phyloP scores from a whole-genome alignment of 2,329 filamentous ascomycete species.

The Talaromyces piceae region DNA sequence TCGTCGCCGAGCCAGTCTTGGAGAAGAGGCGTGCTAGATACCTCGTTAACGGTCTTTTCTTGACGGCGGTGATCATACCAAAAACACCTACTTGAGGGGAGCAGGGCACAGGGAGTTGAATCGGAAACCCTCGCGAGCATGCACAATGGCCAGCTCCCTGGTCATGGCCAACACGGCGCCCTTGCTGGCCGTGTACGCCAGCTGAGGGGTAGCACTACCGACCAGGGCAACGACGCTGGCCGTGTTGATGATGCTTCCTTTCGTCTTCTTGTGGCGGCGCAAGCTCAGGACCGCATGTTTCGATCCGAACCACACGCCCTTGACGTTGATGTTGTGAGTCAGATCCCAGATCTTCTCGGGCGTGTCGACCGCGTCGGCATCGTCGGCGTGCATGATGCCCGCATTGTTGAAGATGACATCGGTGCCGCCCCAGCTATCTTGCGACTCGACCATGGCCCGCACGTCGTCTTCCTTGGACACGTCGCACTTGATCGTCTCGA shows the following conservation, averaged over 20 bases:
- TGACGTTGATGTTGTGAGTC: constrained; percentile 91
- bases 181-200: constrained; percentile 91
- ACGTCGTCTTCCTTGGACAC: constrained; percentile 81
- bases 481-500: constrained; percentile 63
- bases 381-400: constrained; percentile 86
- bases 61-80: background rate
- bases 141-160: constrained; percentile 82
- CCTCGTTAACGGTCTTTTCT: background rate
- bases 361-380: constrained; percentile 73
- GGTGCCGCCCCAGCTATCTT: constrained; percentile 79
- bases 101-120: constrained; percentile 90
- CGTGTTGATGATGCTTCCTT: constrained; percentile 83
- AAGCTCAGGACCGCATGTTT: constrained; percentile 84
- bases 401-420: constrained; percentile 98
- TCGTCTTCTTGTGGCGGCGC: constrained; percentile 69
- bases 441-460: constrained; percentile 61
- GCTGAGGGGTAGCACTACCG: constrained; percentile 77
- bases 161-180: constrained; percentile 87
- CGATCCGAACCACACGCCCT: constrained; percentile 94
- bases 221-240: constrained; percentile 83
- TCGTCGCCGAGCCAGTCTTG: constrained; percentile 94
- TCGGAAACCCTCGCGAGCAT: constrained; percentile 79
- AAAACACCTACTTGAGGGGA: constrained; percentile 66
- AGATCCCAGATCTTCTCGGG: constrained; percentile 90
- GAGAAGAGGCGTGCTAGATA: constrained; percentile 66